phyloP scores from a whole-genome alignment of 164 flowering plant genomes.

The Tetracentron sinense region DNA sequence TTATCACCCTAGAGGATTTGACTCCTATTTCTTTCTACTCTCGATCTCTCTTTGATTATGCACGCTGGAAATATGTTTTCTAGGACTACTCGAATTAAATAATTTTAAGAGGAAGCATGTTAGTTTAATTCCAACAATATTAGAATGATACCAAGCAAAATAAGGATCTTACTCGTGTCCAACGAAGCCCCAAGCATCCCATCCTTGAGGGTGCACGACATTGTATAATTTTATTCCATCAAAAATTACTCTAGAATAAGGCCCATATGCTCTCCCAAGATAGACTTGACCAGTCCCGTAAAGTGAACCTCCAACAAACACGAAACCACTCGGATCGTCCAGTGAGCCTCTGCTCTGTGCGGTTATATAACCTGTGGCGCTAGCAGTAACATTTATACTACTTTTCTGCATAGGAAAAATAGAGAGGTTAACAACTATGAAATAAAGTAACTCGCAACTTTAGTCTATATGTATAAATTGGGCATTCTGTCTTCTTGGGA shows the following conservation, averaged over 20 bases:
- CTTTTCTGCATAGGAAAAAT: conserved; percentile 14
- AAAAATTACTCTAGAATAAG: conserved; percentile 35
- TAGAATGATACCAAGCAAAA: too few relatives aligned
- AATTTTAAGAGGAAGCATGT: too few relatives aligned
- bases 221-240: not conserved
- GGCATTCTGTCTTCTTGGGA: too few relatives aligned
- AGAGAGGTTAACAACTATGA: too few relatives aligned
- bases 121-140: too few relatives aligned
- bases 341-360: conserved; percentile 21
- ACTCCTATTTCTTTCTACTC: too few relatives aligned
- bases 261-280: conserved; percentile 41
- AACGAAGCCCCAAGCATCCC: conserved; percentile 26
- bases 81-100: too few relatives aligned
- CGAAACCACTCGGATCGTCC: conserved; percentile 24
- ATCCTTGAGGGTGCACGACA: conserved; percentile 33
- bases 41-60: too few relatives aligned
- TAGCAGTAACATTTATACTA: conserved; percentile 5
- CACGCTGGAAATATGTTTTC: too few relatives aligned
- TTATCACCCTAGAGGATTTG: too few relatives aligned
- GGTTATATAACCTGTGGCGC: conserved; percentile 17
- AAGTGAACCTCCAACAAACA: conserved; percentile 13
- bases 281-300: conserved; percentile 12
- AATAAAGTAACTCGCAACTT: too few relatives aligned
- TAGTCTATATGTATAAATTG: too few relatives aligned
- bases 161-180: conserved; percentile 29